Base-by-base conservation (phyloP, 768 basidiomycete genomes). In the Boletus coccyginus region DNA sequence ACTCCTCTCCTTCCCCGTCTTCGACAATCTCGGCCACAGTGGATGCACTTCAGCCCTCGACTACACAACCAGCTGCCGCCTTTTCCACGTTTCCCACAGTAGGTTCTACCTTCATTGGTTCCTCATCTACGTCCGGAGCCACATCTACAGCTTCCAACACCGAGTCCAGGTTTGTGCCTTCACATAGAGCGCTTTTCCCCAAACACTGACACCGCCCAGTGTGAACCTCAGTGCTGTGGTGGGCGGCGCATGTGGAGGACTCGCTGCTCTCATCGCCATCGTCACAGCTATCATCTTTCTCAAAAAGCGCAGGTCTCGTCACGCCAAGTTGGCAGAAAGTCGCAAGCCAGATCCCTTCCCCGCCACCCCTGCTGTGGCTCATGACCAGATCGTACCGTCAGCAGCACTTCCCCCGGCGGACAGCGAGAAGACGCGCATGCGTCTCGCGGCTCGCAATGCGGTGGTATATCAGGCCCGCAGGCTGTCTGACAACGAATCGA, bases 221-320 rank as follows among this genome's bases (percentile, higher is more conserved):
- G 13, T 33, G 19, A 60, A 55, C 39, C 29, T 58, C n/a, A 27
- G 38, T 43, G 24, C 36, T 7, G 19, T 62, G n/a, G 32, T 59
- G 13, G 53, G 51, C 16, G n/a, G 60, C 35, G 40, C 50, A 13
- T 61, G 42, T 12, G 58, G 52, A 41, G 62, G 55, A 16, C 11
- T 60, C 16, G 58, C 29, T 24, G 35, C 10, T 9, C 40, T 57
- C 38, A 33, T 50, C 4, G 31, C 40, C 6, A 24, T 65, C 8
- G 7, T 46, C 42, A 29, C 49, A 19, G 27, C 43, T 0, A 32
- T 52, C 43, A 27, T 59, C 42, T 46, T 56, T 36, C 21, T 65
- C 19, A 52, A n/a, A 36, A 62, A 38, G 24, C 40, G 50, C 47
- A 50, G 10, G 39, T 48, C 51, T 35, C 56, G 11, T 33, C 42